These are phyloP conservation scores for Pugionium dolabratum DNA, from an alignment of 345 rosid genomes.

Conservation along the genomic window DNA sequence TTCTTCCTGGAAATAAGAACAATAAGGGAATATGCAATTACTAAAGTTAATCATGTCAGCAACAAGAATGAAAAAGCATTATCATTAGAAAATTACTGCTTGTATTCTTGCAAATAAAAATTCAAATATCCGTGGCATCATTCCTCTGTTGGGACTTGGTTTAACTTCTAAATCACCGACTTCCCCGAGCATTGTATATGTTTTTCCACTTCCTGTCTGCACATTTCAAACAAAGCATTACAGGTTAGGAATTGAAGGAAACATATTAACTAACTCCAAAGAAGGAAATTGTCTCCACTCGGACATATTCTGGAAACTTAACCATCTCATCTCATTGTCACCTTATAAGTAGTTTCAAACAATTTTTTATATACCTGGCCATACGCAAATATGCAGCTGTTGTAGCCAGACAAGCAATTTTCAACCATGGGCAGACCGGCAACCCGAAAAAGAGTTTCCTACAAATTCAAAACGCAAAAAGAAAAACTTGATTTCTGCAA, in stretches of 20 bases:
- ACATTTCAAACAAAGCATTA: conserved; percentile 26
- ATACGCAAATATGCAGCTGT: conserved; percentile 96
- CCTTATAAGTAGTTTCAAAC: neutral
- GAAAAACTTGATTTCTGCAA: conserved; percentile 10
- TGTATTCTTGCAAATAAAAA: conserved; percentile 95
- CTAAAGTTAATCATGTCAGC: conserved; percentile 20
- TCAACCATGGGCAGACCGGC: conserved; percentile 92
- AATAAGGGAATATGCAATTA: conserved; percentile 13
- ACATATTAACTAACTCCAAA: conserved; percentile 1
- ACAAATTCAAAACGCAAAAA: conserved; percentile 35
- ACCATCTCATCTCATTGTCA: conserved; percentile 8
- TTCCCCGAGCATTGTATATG: conserved; percentile 91
- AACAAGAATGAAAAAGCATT: neutral
- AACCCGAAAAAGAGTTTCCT: conserved; percentile 88
- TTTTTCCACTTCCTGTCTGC: conserved; percentile 99
- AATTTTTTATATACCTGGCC: conserved; percentile 68
- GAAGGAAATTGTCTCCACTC: conserved; percentile 16
- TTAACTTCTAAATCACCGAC: conserved; percentile 75
- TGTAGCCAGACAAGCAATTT: conserved; percentile 96
- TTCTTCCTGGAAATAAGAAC: conserved; percentile 67
- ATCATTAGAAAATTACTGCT: conserved; percentile 57
- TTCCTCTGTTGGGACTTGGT: conserved; percentile 85
- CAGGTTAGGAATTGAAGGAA: neutral
- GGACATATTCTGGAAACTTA: conserved; percentile 7
- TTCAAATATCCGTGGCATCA: conserved; percentile 95